Conservation (phyloP, 768 basidiomycete genomes). For the Trametes sanguinea region DNA sequence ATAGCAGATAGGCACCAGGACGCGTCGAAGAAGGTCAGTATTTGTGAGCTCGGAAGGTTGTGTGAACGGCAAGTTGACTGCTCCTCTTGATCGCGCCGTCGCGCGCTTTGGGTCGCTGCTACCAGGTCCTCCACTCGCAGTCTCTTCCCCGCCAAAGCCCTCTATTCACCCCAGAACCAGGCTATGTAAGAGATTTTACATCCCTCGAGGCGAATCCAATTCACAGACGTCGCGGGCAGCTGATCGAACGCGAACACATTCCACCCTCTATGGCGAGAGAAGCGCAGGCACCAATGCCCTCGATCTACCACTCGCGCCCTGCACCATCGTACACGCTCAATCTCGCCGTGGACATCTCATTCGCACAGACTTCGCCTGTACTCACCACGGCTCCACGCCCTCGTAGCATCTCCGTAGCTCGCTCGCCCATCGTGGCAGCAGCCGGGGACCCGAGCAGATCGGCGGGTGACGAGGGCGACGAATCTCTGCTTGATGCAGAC, state of each 20-base stretch:
- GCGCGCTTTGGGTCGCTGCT: neutral
- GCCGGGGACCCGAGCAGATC: neutral
- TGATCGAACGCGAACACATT: neutral
- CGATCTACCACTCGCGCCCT: neutral
- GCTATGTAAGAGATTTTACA: neutral
- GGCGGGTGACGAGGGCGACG: neutral
- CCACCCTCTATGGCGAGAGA: neutral
- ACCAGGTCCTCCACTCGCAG: neutral
- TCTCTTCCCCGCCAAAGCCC: neutral
- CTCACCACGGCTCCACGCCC: no score
- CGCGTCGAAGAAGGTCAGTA: neutral
- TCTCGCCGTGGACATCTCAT: no score
- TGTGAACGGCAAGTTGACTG: slow-evolving; percentile 5
- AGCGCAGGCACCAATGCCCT: neutral
- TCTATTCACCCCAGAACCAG: neutral
- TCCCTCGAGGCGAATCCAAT: neutral
- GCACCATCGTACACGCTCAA: neutral
- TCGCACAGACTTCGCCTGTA: neutral
- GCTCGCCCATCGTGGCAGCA: neutral
- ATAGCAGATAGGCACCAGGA: neutral
- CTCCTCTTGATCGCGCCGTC: neutral
- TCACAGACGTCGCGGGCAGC: neutral
- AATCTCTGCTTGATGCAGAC: slow-evolving; percentile 10
- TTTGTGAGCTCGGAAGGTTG: no score
- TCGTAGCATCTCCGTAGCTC: neutral